Conservation (phyloP, 139 green algal genomes). For the Chlorella sorokiniana region DNA sequence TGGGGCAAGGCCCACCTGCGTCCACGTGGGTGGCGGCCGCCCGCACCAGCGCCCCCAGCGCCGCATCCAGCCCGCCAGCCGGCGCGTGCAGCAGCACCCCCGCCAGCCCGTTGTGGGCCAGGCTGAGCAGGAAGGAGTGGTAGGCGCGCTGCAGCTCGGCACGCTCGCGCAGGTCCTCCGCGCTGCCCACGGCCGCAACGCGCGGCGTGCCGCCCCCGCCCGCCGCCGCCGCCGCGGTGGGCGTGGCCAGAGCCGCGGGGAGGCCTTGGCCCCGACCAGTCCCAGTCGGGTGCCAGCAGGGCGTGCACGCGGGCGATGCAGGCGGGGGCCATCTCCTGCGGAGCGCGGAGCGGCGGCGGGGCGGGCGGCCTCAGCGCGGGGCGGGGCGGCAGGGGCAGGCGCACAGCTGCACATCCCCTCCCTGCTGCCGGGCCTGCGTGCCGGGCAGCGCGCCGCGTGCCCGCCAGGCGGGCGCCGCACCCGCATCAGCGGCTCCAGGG, state of each 20-base stretch:
- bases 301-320: constrained; percentile 58
- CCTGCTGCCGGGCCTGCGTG: too few species aligned
- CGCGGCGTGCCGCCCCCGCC: background rate
- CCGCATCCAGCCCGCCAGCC: constrained; percentile 29
- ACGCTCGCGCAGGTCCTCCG: constrained; percentile 77
- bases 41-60: constrained; percentile 62
- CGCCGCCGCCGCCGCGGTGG: background rate
- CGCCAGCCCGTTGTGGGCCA: constrained; percentile 40
- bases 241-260: constrained; percentile 20
- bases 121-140: constrained; percentile 70
- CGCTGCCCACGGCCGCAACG: constrained; percentile 31
- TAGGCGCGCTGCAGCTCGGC: constrained; percentile 78
- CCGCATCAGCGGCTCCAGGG: constrained; percentile 56
- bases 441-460: background rate
- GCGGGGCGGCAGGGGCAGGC: background rate
- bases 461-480: background rate
- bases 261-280: constrained; percentile 74
- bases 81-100: constrained; percentile 11
- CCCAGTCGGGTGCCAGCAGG: constrained; percentile 69
- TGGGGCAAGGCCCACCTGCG: background rate
- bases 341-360: background rate
- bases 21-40: constrained; percentile 69
- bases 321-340: constrained; percentile 58
- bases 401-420: background rate
- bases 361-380: background rate